These are phyloP conservation scores for Metarhizium humberi DNA, from an alignment of 2,329 filamentous ascomycete genomes.

Conservation along the genomic window DNA sequence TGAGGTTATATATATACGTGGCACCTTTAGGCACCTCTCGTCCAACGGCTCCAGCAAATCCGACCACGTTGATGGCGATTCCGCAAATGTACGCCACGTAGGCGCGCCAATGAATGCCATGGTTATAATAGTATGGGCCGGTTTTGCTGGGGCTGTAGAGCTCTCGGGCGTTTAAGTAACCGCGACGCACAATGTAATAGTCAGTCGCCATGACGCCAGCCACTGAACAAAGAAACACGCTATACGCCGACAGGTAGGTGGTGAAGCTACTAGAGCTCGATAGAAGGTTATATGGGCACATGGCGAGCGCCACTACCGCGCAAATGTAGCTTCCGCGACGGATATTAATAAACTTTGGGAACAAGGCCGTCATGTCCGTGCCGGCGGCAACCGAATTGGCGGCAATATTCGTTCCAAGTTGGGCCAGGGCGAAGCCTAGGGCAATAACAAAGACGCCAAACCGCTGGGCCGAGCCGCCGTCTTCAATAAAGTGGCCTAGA, in stretches of 20 bases:
- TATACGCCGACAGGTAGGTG: constrained; percentile 84
- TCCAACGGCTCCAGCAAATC: constrained; percentile 77
- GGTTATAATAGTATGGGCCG: constrained; percentile 64
- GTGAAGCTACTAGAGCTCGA: constrained; percentile 73
- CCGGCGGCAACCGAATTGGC: constrained; percentile 79
- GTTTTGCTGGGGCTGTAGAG: constrained; percentile 63
- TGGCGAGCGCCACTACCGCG: constrained; percentile 67
- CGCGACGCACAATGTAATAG: constrained; percentile 78
- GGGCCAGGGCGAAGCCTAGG: constrained; percentile 63
- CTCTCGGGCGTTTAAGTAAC: constrained; percentile 69
- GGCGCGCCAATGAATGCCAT: constrained; percentile 72
- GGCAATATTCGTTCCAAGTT: constrained; percentile 79
- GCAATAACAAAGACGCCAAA: constrained; percentile 71
- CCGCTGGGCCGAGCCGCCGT: constrained; percentile 57
- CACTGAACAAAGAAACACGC: constrained; percentile 87
- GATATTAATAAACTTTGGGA: constrained; percentile 78
- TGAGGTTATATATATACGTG: constrained; percentile 79
- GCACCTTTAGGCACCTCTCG: constrained; percentile 64
- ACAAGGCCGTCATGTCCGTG: constrained; percentile 71
- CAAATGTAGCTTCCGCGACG: constrained; percentile 82
- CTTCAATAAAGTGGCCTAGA: constrained; percentile 58
- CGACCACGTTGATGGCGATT: constrained; percentile 84
- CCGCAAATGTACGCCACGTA: constrained; percentile 76
- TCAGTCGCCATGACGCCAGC: constrained; percentile 81
- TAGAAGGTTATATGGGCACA: constrained; percentile 81